These are phyloP conservation scores for Chalara sp. DNA, from an alignment of 2,329 filamentous ascomycete species.

Conservation along the genomic window DNA sequence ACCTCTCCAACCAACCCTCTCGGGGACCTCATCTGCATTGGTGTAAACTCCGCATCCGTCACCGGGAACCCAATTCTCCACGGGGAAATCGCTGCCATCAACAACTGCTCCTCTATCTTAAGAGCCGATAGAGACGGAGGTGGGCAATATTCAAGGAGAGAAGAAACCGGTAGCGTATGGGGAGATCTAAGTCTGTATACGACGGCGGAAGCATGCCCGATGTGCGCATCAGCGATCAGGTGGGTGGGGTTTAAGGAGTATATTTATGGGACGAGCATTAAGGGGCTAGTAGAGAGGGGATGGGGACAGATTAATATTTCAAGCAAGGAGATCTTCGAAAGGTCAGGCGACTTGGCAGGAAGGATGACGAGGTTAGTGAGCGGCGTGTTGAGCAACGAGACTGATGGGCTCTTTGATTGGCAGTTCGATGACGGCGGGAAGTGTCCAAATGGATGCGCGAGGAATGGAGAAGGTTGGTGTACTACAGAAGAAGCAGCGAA, in stretches of 20 bases:
- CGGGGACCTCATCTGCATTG: slow-evolving; percentile 42
- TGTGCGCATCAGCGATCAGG: slow-evolving; percentile 49
- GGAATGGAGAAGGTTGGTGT: slow-evolving; percentile 9
- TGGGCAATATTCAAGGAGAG: slow-evolving; percentile 34
- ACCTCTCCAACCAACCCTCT: slow-evolving; percentile 20
- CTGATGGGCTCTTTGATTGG: slow-evolving; percentile 46
- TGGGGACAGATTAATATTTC: slow-evolving; percentile 45
- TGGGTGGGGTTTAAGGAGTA: slow-evolving; percentile 42
- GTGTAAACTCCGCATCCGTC: slow-evolving; percentile 36
- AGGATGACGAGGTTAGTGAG: slow-evolving; percentile 33
- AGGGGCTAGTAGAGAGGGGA: slow-evolving; percentile 37
- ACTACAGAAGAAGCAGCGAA: background rate
- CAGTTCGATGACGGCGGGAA: slow-evolving; percentile 34
- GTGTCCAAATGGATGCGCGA: slow-evolving; percentile 17
- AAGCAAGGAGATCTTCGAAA: slow-evolving; percentile 39
- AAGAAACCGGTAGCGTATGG: slow-evolving; percentile 34
- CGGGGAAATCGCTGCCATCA: slow-evolving; percentile 48
- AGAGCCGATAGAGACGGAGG: slow-evolving; percentile 34
- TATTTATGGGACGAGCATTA: slow-evolving; percentile 11
- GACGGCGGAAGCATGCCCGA: slow-evolving; percentile 49
- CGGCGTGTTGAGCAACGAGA: slow-evolving; percentile 43
- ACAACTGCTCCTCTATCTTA: slow-evolving; percentile 43
- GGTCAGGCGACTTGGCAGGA: slow-evolving; percentile 31
- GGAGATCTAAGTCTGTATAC: slow-evolving; percentile 33
- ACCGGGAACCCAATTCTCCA: slow-evolving; percentile 47